Evolutionary conservation across 352 stramenopile species (phyloP), one percentile per base, ranked within the genome.

Genomic region (Phytopythium litorale): DNA sequence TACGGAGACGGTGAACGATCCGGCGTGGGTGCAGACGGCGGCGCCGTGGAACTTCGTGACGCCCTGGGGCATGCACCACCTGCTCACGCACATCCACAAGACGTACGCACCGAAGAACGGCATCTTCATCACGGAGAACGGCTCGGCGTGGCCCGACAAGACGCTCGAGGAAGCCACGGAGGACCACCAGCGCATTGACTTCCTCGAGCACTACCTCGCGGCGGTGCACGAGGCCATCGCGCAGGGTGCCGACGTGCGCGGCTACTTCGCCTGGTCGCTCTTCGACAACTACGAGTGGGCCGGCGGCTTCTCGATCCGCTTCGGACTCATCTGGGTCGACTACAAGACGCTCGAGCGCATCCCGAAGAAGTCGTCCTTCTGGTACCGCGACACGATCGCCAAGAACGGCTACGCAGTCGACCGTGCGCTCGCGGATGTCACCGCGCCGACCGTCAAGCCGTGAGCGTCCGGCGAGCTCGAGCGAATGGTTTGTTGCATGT

Each of bases 211-310:
- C 23, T 96, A 97, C 73, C 78, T 97, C 54, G 65, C 72, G 33
- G 76, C 75, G 51, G 91, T 94, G 33, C 64, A 75, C 43, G 57
- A 65, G 35, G 58, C 61, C 87, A 56, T 65, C 51, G 56, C 66
- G 19, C 56, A 84, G 21, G 75, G 75, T 52, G 75, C 72, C 6
- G 73, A 87, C 57, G 77, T 87, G 3, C 75, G 72, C 46, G 87
- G 83, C 7, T 97, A 97, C 67, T 97, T 94, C 79, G 84, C 81
- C 18, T 97, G 90, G 90, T 89, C 72, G 54, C 80, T 98, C 30
- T 81, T 97, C 58, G 88, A 97, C 71, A 98, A 97, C 56, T 97
- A 96, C 68, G 91, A 98, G 68, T 98, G 92, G 92, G 74, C 88
- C 12, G 67, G 66, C 33, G 75, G 73, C 30, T 85, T 79, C 53